These are phyloP conservation scores for Pichia nanzhaoensis DNA, from an alignment of 805 yeast genomes.

Conservation along the genomic window DNA sequence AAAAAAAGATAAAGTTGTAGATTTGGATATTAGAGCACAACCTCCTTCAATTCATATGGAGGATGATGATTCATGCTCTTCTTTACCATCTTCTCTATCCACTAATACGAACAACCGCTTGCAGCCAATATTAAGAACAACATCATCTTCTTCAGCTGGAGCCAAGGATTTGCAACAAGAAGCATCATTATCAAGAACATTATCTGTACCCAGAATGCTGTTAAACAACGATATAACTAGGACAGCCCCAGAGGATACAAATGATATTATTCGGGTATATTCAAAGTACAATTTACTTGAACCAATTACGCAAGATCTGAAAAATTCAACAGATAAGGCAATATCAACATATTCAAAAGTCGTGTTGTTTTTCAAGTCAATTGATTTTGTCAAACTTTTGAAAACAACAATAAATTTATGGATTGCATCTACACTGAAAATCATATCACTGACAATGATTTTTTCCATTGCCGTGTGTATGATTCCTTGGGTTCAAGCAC, in stretches of 20 bases:
- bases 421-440: slow-evolving; percentile 49
- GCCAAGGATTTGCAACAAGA: no score
- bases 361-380: slow-evolving; percentile 1
- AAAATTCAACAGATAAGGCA: not conserved
- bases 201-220: slow-evolving; percentile 17
- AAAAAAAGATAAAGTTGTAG: not conserved
- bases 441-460: slow-evolving; percentile 67
- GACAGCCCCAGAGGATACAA: slow-evolving; percentile 31
- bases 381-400: slow-evolving; percentile 5
- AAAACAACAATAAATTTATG: slow-evolving; percentile 9
- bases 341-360: slow-evolving; percentile 3
- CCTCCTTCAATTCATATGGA: not conserved
- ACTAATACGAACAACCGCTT: no score
- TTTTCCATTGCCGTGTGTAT: slow-evolving; percentile 60
- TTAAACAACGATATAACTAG: slow-evolving; percentile 17
- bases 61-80: no score
- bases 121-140: no score
- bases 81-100: not conserved
- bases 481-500: slow-evolving; percentile 77
- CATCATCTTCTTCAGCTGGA: no score
- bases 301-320: slow-evolving; percentile 14
- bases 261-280: slow-evolving; percentile 43
- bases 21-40: not conserved
- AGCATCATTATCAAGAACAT: no score
- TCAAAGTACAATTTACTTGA: slow-evolving; percentile 37